phyloP scores from a whole-genome alignment of 148 eudicot species.

The Fagopyrum tataricum region DNA sequence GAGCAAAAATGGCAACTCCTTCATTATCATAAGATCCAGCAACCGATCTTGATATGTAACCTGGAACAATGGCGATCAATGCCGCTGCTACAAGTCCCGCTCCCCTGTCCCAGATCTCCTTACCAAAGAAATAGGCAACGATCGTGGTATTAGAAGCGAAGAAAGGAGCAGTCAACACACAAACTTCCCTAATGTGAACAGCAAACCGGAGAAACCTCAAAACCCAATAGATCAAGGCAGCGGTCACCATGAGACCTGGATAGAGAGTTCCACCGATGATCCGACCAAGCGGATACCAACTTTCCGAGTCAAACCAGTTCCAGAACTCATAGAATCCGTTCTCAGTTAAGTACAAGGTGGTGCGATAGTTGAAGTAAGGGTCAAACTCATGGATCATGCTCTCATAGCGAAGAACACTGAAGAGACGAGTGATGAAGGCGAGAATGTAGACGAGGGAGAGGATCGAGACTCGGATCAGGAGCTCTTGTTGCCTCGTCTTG shows the following conservation, averaged over 20 bases:
- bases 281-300: constrained; percentile 93
- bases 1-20: constrained; percentile 88
- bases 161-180: constrained; percentile 90
- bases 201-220: constrained; percentile 57
- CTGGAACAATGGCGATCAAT: constrained; percentile 92
- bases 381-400: constrained; percentile 98
- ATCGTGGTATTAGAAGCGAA: constrained; percentile 89
- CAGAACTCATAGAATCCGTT: constrained; percentile 93
- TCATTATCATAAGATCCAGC: constrained; percentile 97
- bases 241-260: constrained; percentile 96
- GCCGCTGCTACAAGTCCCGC: constrained; percentile 94
- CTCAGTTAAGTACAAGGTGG: constrained; percentile 66
- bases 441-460: constrained; percentile 63
- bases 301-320: constrained; percentile 97
- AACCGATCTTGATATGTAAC: constrained; percentile 91
- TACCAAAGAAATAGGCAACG: constrained; percentile 92
- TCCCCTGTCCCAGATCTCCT: constrained; percentile 90
- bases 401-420: constrained; percentile 88
- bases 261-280: constrained; percentile 92
- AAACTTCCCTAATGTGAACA: constrained; percentile 90
- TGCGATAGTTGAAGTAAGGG: constrained; percentile 88
- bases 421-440: constrained; percentile 76
- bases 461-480: constrained; percentile 63
- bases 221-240: constrained; percentile 71
- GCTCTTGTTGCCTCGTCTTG: constrained; percentile 86